Evolutionary conservation across 345 rosid genomes (phyloP), one percentile per base, ranked within the genome.

Genomic region (Crucihimalaya himalaica): DNA sequence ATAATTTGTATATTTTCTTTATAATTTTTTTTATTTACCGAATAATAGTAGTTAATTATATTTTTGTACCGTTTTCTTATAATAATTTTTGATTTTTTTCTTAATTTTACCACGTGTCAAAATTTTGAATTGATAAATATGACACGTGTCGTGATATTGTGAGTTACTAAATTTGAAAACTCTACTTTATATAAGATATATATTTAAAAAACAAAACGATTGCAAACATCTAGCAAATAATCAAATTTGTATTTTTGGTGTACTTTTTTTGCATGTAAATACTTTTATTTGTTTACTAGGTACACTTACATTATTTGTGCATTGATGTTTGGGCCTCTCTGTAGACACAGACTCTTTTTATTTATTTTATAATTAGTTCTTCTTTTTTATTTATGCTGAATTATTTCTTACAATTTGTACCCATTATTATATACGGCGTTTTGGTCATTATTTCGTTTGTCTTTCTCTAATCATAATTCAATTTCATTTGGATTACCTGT

Each of bases 361-460:
- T 47, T 40, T 8, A 0, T 67, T 8, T 39, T 14, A 6, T 53
- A 5, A 5, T 64, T 25, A 46, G 27, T 40, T 8, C 12, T 27
- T 16, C 15, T 53, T 28, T 15, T 14, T 37, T 12, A 1, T 53
- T 14, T 6, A 8, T n/a, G 8, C 20, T 54, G 12, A 28, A 15
- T 54, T 0, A 43, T 64, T 43, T 25, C 25, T 28, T 52, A 16
- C 23, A n/a, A n/a, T 12, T 55, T 56, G 20, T 54, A 32, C 29
- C 5, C 29, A 25, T 51, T 61, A 25, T 53, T 42, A 27, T 67
- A 59, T 11, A 5, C 19, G 55, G 35, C 57, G 28, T 63, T 53
- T 20, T 55, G 63, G 76, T 70, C 80, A 63, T 77, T 56, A 70
- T 63, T 70, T 63, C 67, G 4, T 70, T 77, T 77, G 72, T 70